A percentile compares a stretch with the other conserved stretches of the same genome.
phyloP scores from a whole-genome alignment of 2,329 filamentous ascomycete genomes.

The Colletotrichum sp. region DNA sequence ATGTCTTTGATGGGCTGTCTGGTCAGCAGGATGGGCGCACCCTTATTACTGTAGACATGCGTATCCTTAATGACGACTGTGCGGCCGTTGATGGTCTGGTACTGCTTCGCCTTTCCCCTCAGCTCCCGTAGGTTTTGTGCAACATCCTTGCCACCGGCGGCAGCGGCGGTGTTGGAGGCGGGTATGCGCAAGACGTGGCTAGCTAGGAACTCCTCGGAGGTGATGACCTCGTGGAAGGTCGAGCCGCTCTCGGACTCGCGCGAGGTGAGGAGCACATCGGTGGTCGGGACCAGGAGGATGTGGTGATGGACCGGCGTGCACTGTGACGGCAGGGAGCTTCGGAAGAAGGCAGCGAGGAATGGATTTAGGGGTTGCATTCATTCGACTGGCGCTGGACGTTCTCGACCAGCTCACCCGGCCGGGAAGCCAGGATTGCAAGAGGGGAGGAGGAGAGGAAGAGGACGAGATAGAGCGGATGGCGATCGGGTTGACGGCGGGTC shows the following conservation, averaged over 20 bases:
- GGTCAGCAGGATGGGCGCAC: conserved; percentile 47
- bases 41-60: conserved; percentile 95
- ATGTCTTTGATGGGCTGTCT: background rate
- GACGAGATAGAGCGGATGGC: background rate
- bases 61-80: conserved; percentile 95
- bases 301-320: conserved; percentile 91
- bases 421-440: conserved; percentile 22
- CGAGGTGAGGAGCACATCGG: conserved; percentile 86
- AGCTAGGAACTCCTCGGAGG: conserved; percentile 91
- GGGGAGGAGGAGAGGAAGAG: background rate
- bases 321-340: conserved; percentile 89
- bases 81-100: conserved; percentile 88
- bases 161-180: conserved; percentile 42
- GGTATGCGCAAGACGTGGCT: conserved; percentile 95
- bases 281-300: conserved; percentile 91
- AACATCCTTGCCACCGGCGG: conserved; percentile 60
- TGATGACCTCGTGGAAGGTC: conserved; percentile 79
- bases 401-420: conserved; percentile 21
- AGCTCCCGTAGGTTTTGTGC: conserved; percentile 78
- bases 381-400: conserved; percentile 22
- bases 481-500: background rate
- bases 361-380: conserved; percentile 97
- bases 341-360: conserved; percentile 98
- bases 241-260: conserved; percentile 86
- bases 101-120: conserved; percentile 92